A percentile compares a stretch with the other conserved stretches of the same genome.
These are phyloP conservation scores for Cladophialophora psammophila DNA, from an alignment of 2,329 filamentous ascomycete genomes.

Conservation along the genomic window DNA sequence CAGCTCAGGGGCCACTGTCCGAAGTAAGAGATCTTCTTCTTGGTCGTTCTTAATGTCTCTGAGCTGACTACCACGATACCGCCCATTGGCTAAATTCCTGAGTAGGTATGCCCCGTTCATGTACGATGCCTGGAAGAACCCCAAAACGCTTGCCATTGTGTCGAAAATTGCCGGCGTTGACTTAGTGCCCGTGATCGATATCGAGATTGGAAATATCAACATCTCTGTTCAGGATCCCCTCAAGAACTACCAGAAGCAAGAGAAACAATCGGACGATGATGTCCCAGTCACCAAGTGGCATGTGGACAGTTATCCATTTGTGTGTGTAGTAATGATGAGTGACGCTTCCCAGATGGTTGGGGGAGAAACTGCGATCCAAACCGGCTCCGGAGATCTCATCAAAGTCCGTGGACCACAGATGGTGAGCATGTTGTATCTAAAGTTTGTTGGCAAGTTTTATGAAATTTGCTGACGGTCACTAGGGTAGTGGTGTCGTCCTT, in stretches of 20 bases:
- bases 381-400: slow-evolving; percentile 54
- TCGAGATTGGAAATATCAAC: slow-evolving; percentile 66
- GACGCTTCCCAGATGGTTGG: slow-evolving; percentile 58
- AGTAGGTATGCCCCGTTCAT: slow-evolving; percentile 66
- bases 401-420: slow-evolving; percentile 54
- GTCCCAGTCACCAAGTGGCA: slow-evolving; percentile 56
- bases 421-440: slow-evolving; percentile 42
- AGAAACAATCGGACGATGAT: slow-evolving; percentile 39
- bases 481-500: slow-evolving; percentile 67
- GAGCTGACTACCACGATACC: too few relatives aligned
- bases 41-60: not conserved
- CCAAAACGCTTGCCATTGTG: slow-evolving; percentile 60
- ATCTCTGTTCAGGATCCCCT: slow-evolving; percentile 42
- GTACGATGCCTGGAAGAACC: slow-evolving; percentile 64
- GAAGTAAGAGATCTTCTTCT: slow-evolving; percentile 53
- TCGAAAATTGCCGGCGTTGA: slow-evolving; percentile 66
- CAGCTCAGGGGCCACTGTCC: slow-evolving; percentile 61
- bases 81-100: not conserved
- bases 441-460: not conserved
- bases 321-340: slow-evolving; percentile 61
- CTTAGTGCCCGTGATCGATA: slow-evolving; percentile 62
- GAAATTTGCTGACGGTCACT: slow-evolving; percentile 4
- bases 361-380: slow-evolving; percentile 67
- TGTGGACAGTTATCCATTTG: slow-evolving; percentile 59
- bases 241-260: slow-evolving; percentile 20